Evolutionary conservation across 179 eudicot genomes (phyloP).

Genomic region (Camellia oleifera): DNA sequence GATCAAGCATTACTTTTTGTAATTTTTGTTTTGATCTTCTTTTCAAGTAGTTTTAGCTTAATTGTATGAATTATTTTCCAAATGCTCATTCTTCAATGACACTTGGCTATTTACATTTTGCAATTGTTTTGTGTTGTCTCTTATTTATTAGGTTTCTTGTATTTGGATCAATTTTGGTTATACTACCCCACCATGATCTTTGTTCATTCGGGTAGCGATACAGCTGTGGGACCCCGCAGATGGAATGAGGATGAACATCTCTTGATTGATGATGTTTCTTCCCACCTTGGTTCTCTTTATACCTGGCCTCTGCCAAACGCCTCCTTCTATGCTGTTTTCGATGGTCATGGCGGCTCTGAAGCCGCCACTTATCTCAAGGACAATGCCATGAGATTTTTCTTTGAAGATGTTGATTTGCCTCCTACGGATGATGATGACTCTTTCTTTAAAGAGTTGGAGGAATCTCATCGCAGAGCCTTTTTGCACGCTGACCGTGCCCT

Average conservation of each 20-base stretch:
- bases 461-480: conserved; percentile 59
- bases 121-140: too few relatives aligned
- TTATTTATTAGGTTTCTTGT: too few relatives aligned
- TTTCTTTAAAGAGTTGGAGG: conserved; percentile 54
- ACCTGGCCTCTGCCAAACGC: conserved; percentile 54
- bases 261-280: conserved; percentile 67
- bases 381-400: conserved; percentile 63
- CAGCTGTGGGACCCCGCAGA: conserved; percentile 68
- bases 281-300: conserved; percentile 54
- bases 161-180: too few relatives aligned
- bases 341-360: conserved; percentile 92
- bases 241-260: conserved; percentile 86
- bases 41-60: too few relatives aligned
- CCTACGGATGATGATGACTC: conserved; percentile 20
- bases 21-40: too few relatives aligned
- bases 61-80: too few relatives aligned
- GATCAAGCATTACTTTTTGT: too few relatives aligned
- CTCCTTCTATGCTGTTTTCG: conserved; percentile 87
- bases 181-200: too few relatives aligned
- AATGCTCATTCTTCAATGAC: too few relatives aligned
- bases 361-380: conserved; percentile 67
- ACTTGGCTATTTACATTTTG: too few relatives aligned
- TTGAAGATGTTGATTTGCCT: conserved; percentile 58
- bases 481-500: conserved; percentile 64
- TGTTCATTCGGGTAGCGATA: conserved; percentile 81